phyloP scores from a whole-genome alignment of 1,284 basidiomycete species.

The Moesziomyces sp. region DNA sequence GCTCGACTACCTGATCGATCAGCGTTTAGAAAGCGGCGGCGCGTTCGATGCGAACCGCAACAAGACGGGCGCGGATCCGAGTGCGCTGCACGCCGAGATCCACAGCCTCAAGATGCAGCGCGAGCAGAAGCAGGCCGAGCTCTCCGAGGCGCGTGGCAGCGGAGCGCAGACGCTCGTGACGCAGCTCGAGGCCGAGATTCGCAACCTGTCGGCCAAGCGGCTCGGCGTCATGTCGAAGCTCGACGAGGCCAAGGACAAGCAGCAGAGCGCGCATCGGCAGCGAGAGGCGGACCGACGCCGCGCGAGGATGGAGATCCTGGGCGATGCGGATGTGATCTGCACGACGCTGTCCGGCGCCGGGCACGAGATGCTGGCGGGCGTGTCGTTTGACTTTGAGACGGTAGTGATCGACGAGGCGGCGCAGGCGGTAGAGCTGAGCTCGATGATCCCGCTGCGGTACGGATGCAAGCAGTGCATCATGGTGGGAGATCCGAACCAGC shows the following conservation, averaged over 20 bases:
- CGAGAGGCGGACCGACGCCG: conserved; percentile 55
- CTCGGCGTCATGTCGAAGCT: conserved; percentile 50
- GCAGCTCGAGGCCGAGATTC: conserved; percentile 53
- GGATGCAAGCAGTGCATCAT: conserved; percentile 85
- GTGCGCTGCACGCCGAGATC: conserved; percentile 40
- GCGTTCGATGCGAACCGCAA: conserved; percentile 25
- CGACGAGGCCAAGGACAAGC: conserved; percentile 60
- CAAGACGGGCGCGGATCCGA: conserved; percentile 23
- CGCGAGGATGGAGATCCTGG: conserved; percentile 53
- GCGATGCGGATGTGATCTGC: conserved; percentile 87
- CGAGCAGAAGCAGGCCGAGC: conserved; percentile 53
- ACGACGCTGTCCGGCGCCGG: conserved; percentile 87
- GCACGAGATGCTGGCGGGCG: conserved; percentile 82
- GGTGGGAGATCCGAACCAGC: conserved; percentile 97
- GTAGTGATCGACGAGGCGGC: conserved; percentile 98
- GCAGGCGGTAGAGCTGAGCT: conserved; percentile 94
- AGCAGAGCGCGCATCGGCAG: conserved; percentile 51
- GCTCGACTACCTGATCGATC: conserved; percentile 73
- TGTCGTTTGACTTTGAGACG: conserved; percentile 86
- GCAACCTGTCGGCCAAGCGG: conserved; percentile 44
- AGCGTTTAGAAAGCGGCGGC: conserved; percentile 25
- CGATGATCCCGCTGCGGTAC: conserved; percentile 95
- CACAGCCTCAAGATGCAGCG: conserved; percentile 50
- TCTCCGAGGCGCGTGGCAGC: conserved; percentile 36
- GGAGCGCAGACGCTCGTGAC: conserved; percentile 21